A percentile compares a stretch with the other conserved stretches of the same genome.
phyloP scores from a whole-genome alignment of 345 rosid species.

The Hibiscus trionum region DNA sequence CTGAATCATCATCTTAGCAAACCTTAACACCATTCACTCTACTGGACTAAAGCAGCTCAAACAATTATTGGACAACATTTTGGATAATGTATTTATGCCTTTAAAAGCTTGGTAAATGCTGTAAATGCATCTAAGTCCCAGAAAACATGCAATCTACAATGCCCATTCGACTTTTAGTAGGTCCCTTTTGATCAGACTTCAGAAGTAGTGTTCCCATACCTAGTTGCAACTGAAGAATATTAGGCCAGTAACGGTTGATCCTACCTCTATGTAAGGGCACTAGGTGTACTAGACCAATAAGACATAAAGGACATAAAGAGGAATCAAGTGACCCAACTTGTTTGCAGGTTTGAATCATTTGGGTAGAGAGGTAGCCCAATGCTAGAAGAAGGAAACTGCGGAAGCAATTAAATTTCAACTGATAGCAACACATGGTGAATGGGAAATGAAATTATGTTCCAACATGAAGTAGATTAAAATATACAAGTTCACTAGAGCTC shows the following conservation, averaged over 20 bases:
- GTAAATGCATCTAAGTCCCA: neutral
- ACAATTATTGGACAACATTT: neutral
- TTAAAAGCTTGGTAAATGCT: neutral
- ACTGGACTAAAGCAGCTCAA: neutral
- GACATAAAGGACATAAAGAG: conserved; percentile 6
- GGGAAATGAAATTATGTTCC: neutral
- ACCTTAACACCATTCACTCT: neutral
- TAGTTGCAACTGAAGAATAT: neutral
- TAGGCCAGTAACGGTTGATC: neutral
- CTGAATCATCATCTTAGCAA: neutral
- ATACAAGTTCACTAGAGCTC: conserved; percentile 1
- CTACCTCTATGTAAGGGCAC: neutral
- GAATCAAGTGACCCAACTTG: conserved; percentile 5
- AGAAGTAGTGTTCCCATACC: neutral
- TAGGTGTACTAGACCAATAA: neutral
- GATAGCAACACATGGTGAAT: neutral
- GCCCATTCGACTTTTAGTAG: conserved; percentile 1
- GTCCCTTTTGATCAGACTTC: conserved; percentile 5
- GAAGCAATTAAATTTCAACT: conserved; percentile 2
- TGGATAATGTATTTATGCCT: neutral
- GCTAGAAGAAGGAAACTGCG: conserved; percentile 1
- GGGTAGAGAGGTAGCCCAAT: neutral
- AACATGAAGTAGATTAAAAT: conserved; percentile 6
- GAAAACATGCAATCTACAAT: neutral
- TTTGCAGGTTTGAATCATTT: neutral